These are phyloP conservation scores for Mycotypha africana DNA, from an alignment of 371 early-diverging fungal species.

Conservation along the genomic window DNA sequence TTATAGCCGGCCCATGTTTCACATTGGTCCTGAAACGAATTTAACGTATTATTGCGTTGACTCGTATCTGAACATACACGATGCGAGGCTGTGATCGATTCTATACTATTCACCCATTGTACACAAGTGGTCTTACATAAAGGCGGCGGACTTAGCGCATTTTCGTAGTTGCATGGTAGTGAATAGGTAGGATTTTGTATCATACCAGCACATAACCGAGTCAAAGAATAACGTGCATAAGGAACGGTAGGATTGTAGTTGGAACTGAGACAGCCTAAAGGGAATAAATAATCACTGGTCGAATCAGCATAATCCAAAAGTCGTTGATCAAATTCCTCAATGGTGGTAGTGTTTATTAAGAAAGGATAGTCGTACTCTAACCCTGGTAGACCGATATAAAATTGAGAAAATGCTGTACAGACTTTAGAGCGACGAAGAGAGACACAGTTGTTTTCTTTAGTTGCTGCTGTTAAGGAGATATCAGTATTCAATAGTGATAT, in stretches of 20 bases:
- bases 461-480: no score
- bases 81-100: constrained; percentile 8
- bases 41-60: constrained; percentile 10
- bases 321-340: constrained; percentile 27
- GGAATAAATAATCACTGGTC: constrained; percentile 21
- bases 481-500: no score
- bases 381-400: constrained; percentile 22
- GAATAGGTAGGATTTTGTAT: constrained; percentile 22
- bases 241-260: constrained; percentile 19
- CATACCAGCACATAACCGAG: constrained; percentile 23
- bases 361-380: constrained; percentile 18
- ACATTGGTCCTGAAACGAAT: constrained; percentile 13
- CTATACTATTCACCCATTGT: constrained; percentile 22
- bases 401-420: constrained; percentile 28
- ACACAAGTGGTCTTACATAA: constrained; percentile 27
- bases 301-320: constrained; percentile 14
- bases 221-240: constrained; percentile 35
- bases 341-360: constrained; percentile 21
- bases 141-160: constrained; percentile 18
- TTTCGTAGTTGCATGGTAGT: constrained; percentile 21
- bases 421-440: constrained; percentile 18
- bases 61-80: constrained; percentile 10
- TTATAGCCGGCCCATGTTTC: constrained; percentile 23
- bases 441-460: constrained; percentile 14
- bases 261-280: constrained; percentile 22